Evolutionary conservation across 768 basidiomycete species (phyloP).

Genomic region (Leccinum uliginosum): DNA sequence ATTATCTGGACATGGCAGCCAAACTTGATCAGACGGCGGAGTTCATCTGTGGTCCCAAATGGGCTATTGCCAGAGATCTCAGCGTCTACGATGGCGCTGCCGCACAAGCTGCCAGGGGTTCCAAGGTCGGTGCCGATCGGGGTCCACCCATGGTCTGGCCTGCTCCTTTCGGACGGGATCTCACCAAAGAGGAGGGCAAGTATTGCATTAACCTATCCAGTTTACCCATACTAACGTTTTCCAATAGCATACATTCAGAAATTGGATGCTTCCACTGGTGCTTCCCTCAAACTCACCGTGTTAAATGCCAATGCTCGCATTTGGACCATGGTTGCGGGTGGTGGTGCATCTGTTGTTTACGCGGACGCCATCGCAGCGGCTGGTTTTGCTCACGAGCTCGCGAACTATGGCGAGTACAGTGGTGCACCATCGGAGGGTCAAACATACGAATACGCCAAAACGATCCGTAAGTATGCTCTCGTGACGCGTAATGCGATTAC

Average conservation of each 20-base stretch:
- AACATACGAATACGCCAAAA: constrained; percentile 99
- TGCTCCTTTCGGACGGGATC: constrained; percentile 92
- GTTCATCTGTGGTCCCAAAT: constrained; percentile 96
- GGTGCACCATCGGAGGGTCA: constrained; percentile 98
- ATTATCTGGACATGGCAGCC: constrained; percentile 99
- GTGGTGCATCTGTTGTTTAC: constrained; percentile 73
- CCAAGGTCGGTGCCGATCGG: constrained; percentile 76
- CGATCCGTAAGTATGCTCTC: constrained; percentile 64
- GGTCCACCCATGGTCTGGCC: constrained; percentile 98
- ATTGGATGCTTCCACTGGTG: constrained; percentile 94
- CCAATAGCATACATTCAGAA: constrained; percentile 89
- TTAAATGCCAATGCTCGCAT: constrained; percentile 92
- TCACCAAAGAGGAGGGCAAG: constrained; percentile 87
- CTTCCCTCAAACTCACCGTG: constrained; percentile 96
- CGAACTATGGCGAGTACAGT: constrained; percentile 99
- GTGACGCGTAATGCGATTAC: not conserved
- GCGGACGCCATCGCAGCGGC: constrained; percentile 83
- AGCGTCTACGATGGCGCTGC: constrained; percentile 59
- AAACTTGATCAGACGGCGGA: constrained; percentile 99
- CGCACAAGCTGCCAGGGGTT: constrained; percentile 32
- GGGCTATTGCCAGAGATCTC: constrained; percentile 94
- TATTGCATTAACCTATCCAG: fast-evolving
- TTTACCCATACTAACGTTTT: not conserved
- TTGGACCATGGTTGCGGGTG: constrained; percentile 99
- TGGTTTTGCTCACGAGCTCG: constrained; percentile 94